Evolutionary conservation across 495 filamentous ascomycete genomes (phyloP).

Genomic region (Penicillium cataractarum): DNA sequence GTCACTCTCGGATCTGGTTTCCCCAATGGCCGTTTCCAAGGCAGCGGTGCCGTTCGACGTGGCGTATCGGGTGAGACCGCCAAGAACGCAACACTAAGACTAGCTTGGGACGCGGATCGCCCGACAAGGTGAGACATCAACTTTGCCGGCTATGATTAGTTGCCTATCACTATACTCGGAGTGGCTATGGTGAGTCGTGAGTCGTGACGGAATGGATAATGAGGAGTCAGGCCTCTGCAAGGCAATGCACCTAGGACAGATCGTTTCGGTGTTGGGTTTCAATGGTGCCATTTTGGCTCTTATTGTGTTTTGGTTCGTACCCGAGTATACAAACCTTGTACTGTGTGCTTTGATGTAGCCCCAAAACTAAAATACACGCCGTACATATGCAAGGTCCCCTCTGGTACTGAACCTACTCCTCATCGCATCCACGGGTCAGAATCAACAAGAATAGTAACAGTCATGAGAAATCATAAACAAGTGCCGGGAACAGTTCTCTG

Average conservation of each 20-base stretch:
- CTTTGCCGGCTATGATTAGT: background rate
- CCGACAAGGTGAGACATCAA: constrained; percentile 11
- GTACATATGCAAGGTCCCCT: constrained; percentile 2
- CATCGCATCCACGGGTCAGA: background rate
- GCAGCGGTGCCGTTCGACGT: constrained; percentile 1
- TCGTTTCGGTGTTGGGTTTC: background rate
- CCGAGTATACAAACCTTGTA: background rate
- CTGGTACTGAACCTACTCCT: background rate
- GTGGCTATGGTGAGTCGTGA: constrained; percentile 1
- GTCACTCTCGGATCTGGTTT: background rate
- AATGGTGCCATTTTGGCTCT: background rate
- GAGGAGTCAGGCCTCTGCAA: background rate
- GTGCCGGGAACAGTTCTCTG: background rate
- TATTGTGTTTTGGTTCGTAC: background rate
- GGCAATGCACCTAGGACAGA: background rate
- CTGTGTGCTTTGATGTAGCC: background rate
- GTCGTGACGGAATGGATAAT: background rate
- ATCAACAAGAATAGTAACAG: background rate
- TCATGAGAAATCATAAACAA: background rate
- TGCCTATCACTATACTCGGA: background rate
- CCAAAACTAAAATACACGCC: background rate
- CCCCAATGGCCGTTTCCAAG: background rate
- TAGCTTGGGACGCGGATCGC: background rate
- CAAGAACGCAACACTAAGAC: constrained; percentile 4
- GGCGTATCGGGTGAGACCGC: constrained; percentile 13